Evolutionary conservation across 202 grass and related monocot species (phyloP), one percentile per base, ranked within the genome.

Genomic region (Zizania palustris): DNA sequence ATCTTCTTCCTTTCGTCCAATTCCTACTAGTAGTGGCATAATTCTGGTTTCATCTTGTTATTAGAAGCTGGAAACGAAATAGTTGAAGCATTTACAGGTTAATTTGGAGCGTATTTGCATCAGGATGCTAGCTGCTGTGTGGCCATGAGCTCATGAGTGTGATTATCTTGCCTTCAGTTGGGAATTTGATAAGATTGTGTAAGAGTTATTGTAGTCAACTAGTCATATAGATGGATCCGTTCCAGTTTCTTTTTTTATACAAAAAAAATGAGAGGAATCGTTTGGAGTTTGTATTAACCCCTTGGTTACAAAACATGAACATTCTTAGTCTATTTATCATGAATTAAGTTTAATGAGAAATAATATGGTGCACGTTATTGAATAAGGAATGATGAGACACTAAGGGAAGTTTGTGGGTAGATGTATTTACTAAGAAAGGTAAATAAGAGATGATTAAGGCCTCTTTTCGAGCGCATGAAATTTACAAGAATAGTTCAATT

Each of bases 21-120:
- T 43, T 65, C 11, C 8, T n/a, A 16, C 20, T 41, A 45, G 15
- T 44, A 20, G 38, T 9, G 37, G 66, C 44, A 55, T 36, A 79
- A 74, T 40, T 56, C 54, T 69, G 46, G n/a, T 71, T 88, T 45
- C 75, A 12, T 66, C 59, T 76, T 71, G 45, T 40, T 69, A 63
- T 3, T 41, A 46, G 13, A 79, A 56, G 10, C 14, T 71, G 49
- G 71, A 68, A 72, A 78, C 43, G 53, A 59, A 41, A 68, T 40
- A 39, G 59, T 59, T 74, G 12, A 41, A 41, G 57, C 49, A 50
- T 34, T 50, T 4, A 13, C 40, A n/a, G 60, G 71, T 64, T 46
- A 72, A 63, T 15, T 39, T 19, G 6, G 4, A 56, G n/a, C n/a
- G 9, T 7, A 55, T 55, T 55, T 55, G 46, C 60, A 65, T 16